Percentiles rank a stretch among this genome's conserved stretches.
These are phyloP conservation scores for Rubroboletus satanas DNA, from an alignment of 768 basidiomycete genomes.

Conservation along the genomic window DNA sequence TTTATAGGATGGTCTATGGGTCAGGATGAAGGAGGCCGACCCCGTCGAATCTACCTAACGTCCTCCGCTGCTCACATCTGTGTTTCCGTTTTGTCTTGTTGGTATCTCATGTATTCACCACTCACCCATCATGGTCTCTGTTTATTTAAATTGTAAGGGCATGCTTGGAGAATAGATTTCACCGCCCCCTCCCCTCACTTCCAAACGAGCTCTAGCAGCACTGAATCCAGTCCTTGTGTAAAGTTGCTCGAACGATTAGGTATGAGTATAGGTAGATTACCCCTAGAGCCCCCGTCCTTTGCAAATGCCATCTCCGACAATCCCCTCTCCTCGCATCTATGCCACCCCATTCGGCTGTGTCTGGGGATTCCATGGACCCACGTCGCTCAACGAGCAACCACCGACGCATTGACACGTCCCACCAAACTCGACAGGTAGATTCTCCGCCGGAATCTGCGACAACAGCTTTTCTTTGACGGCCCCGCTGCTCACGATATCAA, in stretches of 20 bases:
- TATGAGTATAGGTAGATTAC: constrained; percentile 31
- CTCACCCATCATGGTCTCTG: too few species aligned
- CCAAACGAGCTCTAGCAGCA: neutral
- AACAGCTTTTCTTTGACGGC: constrained; percentile 69
- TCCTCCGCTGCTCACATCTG: too few species aligned
- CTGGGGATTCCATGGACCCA: constrained; percentile 79
- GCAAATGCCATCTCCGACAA: neutral
- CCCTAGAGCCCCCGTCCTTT: constrained; percentile 3
- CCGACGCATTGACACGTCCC: constrained; percentile 73
- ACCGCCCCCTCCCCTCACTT: too few species aligned
- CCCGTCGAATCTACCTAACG: neutral
- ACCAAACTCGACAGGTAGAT: constrained; percentile 82
- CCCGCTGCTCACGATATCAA: constrained; percentile 75
- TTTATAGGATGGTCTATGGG: constrained; percentile 25
- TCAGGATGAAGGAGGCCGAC: constrained; percentile 21
- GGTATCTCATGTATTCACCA: neutral
- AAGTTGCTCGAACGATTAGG: constrained; percentile 26
- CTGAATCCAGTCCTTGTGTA: constrained; percentile 7
- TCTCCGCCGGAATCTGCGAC: constrained; percentile 78
- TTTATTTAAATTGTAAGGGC: too few species aligned
- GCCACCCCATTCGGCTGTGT: constrained; percentile 11
- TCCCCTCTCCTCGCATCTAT: constrained; percentile 15
- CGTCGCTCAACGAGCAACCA: constrained; percentile 86
- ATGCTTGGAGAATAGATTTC: too few species aligned
- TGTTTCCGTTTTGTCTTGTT: neutral